Base-by-base conservation (phyloP, 2,329 filamentous ascomycete species). In the Seiridium cupressi region DNA sequence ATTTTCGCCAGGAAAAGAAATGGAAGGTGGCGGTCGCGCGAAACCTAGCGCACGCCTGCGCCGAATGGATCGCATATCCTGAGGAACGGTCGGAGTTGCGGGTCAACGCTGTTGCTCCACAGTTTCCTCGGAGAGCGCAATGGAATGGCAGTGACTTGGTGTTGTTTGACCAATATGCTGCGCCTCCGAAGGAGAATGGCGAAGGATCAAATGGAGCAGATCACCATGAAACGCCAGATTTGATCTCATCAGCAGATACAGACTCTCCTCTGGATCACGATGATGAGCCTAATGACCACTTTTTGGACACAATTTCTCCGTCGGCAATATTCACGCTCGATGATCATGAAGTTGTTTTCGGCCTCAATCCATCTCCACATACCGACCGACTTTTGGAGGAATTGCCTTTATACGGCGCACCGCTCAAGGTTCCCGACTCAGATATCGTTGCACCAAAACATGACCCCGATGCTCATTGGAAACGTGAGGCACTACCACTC, bases 1-100 rank as follows among this genome's bases (percentile, higher is more conserved):
- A 99, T 74, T 98, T 97, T 70, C 85, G 90, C 56, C 92, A 97
- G 74, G 95, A 98, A 73, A 82, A 92, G 46, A 97, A 96, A 72
- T 97, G 93, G 93, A 98, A 97, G 76, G 88, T 87, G 70, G 85
- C 90, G 2, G 84, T 89, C 42, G 93, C 93, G 4, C 89, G 89
- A 61, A 92, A 89, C 60, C 81, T 97, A 61, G 95, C 93, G 1
- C 81, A 88, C 68, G 91, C 89, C 68, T 98, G 94, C 73, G 91
- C 89, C 0, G 89, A 94, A 66, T 99, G 92, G 85, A 84, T 92
- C 8, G 58, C 58, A 47, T 81, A 80, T 42, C 75, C 81, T 4
- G 87, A 90, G 64, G 85, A 89, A 60, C 85, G 88, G 53, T 82
- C 82, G 60, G 71, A 80, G 2, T 79, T 97, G 61, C 92, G 94